Percentiles rank a stretch among this genome's conserved stretches.
These are phyloP conservation scores for Peterozyma xylosa DNA, from an alignment of 805 yeast genomes.

Conservation along the genomic window DNA sequence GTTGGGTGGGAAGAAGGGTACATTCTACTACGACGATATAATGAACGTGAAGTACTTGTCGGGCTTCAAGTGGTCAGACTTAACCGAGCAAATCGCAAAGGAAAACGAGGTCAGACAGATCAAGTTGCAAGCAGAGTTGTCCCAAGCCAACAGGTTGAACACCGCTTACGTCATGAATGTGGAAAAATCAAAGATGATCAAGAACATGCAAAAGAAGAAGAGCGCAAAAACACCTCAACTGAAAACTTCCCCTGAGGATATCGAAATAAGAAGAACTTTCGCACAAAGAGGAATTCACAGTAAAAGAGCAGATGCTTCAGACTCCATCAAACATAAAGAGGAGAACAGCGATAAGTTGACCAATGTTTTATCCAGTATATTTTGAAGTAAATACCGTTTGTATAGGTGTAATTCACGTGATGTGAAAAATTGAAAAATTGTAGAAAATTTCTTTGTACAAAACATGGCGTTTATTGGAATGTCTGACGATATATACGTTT, in stretches of 20 bases:
- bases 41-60: constrained; percentile 84
- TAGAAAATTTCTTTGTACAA: neutral
- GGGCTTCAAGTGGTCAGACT: constrained; percentile 91
- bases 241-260: constrained; percentile 15
- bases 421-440: constrained; percentile 4
- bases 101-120: constrained; percentile 87
- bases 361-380: constrained; percentile 45
- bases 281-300: constrained; percentile 65
- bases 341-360: constrained; percentile 28
- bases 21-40: constrained; percentile 89
- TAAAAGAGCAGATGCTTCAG: constrained; percentile 56
- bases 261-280: constrained; percentile 49
- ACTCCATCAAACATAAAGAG: constrained; percentile 32
- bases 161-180: constrained; percentile 78
- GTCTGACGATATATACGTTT: too few relatives aligned
- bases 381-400: constrained; percentile 21
- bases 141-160: constrained; percentile 83
- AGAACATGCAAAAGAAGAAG: constrained; percentile 51
- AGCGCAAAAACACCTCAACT: constrained; percentile 20
- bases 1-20: constrained; percentile 87
- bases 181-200: constrained; percentile 77
- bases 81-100: constrained; percentile 86
- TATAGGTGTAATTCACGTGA: neutral
- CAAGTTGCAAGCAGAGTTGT: constrained; percentile 78
- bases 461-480: too few relatives aligned